phyloP scores from a whole-genome alignment of 441 rosid genomes.

The Gossypium gossypioides region DNA sequence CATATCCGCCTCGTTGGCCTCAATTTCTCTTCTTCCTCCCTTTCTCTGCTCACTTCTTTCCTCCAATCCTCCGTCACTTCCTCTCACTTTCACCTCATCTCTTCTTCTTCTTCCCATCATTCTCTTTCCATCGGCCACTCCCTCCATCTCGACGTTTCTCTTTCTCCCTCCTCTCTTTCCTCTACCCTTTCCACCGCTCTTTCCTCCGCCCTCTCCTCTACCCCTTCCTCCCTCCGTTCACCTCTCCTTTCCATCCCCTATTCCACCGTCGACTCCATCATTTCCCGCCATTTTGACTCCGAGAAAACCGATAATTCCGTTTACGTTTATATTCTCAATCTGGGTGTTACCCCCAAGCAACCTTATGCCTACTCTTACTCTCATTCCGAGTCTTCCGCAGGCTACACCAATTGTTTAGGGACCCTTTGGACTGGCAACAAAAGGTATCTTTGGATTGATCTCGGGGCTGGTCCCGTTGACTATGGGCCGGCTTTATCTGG shows the following conservation, averaged over 20 bases:
- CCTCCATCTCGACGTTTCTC: slow-evolving; percentile 58
- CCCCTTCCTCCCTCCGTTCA: slow-evolving; percentile 51
- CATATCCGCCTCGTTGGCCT: slow-evolving; percentile 71
- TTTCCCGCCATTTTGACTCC: slow-evolving; percentile 51
- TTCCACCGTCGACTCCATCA: slow-evolving; percentile 40
- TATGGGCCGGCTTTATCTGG: slow-evolving; percentile 90
- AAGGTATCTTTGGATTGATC: slow-evolving; percentile 80
- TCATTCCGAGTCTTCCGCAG: slow-evolving; percentile 70
- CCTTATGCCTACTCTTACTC: slow-evolving; percentile 65
- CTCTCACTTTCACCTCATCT: slow-evolving; percentile 53
- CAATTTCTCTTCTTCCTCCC: slow-evolving; percentile 46
- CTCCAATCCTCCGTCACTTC: slow-evolving; percentile 33
- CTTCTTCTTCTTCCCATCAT: slow-evolving; percentile 39
- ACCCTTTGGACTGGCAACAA: slow-evolving; percentile 80
- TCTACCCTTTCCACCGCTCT: slow-evolving; percentile 47
- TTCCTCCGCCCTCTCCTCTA: slow-evolving; percentile 23
- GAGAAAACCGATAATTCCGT: slow-evolving; percentile 60
- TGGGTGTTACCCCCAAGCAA: slow-evolving; percentile 41
- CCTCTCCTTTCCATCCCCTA: slow-evolving; percentile 50
- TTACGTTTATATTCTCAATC: slow-evolving; percentile 55
- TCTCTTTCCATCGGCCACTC: slow-evolving; percentile 60
- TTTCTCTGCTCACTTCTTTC: slow-evolving; percentile 48
- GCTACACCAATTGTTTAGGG: slow-evolving; percentile 68
- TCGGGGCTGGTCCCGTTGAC: slow-evolving; percentile 84
- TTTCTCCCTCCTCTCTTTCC: slow-evolving; percentile 40